Conservation (phyloP, 2,329 filamentous ascomycete species). For the Cladosporium sp. region DNA sequence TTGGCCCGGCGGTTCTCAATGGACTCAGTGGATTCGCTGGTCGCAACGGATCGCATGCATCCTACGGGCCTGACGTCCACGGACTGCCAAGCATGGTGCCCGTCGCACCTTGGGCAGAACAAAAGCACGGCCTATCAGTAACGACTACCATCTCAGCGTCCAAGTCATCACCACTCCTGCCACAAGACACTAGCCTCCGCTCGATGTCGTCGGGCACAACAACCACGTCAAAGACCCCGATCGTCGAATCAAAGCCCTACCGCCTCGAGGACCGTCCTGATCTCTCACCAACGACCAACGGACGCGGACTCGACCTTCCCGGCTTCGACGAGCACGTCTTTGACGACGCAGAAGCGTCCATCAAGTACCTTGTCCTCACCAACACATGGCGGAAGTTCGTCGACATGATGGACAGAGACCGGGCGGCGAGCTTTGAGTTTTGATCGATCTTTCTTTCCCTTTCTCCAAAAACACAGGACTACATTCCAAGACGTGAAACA, state of each 20-base stretch:
- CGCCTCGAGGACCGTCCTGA: conserved; percentile 22
- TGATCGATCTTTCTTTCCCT: not conserved
- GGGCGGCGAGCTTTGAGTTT: conserved; percentile 5
- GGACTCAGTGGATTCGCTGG: conserved; percentile 11
- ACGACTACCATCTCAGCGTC: conserved; percentile 2
- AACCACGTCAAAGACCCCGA: conserved; percentile 28
- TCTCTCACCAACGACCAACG: conserved; percentile 5
- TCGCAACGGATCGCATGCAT: conserved; percentile 1
- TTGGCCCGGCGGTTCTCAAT: conserved; percentile 41
- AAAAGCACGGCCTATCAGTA: not conserved
- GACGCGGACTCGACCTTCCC: conserved; percentile 19
- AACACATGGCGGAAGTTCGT: conserved; percentile 62
- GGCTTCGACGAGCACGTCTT: conserved; percentile 58
- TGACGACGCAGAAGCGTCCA: conserved; percentile 59
- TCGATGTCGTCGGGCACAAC: conserved; percentile 4
- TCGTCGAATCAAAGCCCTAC: conserved; percentile 14
- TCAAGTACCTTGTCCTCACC: conserved; percentile 68
- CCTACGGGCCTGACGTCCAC: not conserved
- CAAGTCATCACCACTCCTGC: not conserved
- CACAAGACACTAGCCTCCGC: not conserved
- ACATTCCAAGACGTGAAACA: not conserved
- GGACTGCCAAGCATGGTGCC: conserved; percentile 13
- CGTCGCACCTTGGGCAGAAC: conserved; percentile 14
- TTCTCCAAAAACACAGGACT: not conserved
- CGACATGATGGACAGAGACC: conserved; percentile 7